Evolutionary conservation across 148 eudicot genomes (phyloP).

Genomic region (Fagopyrum tataricum): DNA sequence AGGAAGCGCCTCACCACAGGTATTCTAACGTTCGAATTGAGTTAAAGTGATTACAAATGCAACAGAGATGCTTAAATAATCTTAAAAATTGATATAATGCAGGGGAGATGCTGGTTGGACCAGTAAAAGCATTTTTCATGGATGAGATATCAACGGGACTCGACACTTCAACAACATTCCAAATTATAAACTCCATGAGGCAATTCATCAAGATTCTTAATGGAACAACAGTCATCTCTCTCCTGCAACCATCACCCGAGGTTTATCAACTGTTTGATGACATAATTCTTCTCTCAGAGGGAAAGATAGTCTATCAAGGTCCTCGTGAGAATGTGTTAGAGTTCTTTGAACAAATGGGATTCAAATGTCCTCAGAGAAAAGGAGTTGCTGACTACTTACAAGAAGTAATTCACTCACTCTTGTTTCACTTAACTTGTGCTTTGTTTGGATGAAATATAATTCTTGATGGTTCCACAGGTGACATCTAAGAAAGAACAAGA

Average conservation of each 20-base stretch:
- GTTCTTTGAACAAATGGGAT: constrained; percentile 37
- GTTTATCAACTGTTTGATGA: constrained; percentile 79
- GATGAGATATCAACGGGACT: constrained; percentile 91
- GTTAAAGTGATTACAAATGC: too few species aligned
- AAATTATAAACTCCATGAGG: constrained; percentile 71
- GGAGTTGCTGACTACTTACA: constrained; percentile 20
- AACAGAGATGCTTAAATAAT: background rate
- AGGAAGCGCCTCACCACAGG: constrained; percentile 26
- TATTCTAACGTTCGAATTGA: background rate
- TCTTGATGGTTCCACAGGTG: constrained; percentile 20
- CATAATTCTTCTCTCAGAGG: constrained; percentile 77
- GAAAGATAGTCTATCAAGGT: constrained; percentile 79
- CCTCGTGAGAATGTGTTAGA: constrained; percentile 73
- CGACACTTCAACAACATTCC: constrained; percentile 85
- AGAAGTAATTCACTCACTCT: constrained; percentile 9
- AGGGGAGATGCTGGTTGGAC: constrained; percentile 96
- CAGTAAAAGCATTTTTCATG: constrained; percentile 79
- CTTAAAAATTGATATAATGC: background rate
- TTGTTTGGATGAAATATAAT: background rate
- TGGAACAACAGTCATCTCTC: constrained; percentile 75
- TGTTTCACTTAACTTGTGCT: background rate
- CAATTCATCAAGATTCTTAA: constrained; percentile 73
- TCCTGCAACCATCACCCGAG: constrained; percentile 88
- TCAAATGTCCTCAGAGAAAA: constrained; percentile 16
- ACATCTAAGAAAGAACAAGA: constrained; percentile 41